phyloP scores from a whole-genome alignment of 345 rosid species.

The Eucalyptus sp. region DNA sequence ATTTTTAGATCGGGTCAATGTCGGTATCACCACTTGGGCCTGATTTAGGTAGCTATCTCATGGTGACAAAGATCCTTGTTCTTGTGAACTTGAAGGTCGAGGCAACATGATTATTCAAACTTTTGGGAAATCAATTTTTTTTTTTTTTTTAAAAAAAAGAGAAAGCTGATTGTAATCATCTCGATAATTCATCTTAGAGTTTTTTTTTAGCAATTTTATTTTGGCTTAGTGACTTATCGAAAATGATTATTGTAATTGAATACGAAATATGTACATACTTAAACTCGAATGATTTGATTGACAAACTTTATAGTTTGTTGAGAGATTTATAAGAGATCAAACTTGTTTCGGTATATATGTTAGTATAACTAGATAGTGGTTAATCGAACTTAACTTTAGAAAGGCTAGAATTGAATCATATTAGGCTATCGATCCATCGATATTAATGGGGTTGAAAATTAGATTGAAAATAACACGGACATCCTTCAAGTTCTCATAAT shows the following conservation, averaged over 20 bases:
- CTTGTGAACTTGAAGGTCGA: neutral
- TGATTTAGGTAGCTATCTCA: neutral
- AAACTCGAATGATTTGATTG: neutral
- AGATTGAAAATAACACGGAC: neutral
- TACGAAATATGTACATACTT: neutral
- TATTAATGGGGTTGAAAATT: neutral
- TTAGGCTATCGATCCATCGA: neutral
- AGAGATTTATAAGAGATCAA: neutral
- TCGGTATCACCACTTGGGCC: neutral
- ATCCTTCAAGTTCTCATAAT: neutral
- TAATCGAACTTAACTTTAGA: neutral
- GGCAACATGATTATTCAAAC: neutral
- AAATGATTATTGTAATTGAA: neutral
- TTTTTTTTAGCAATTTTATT: neutral
- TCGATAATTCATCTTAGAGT: neutral
- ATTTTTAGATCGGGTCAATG: neutral
- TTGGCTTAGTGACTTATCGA: neutral
- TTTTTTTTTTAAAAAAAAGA: too few species aligned
- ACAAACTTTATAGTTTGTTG: neutral
- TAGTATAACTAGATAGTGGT: neutral
- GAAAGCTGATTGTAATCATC: neutral
- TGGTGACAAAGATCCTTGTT: neutral
- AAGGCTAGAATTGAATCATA: neutral
- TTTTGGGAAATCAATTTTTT: neutral
- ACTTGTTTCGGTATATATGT: neutral